Conservation (phyloP, 495 filamentous ascomycete species). For the Penicillium parvum region DNA sequence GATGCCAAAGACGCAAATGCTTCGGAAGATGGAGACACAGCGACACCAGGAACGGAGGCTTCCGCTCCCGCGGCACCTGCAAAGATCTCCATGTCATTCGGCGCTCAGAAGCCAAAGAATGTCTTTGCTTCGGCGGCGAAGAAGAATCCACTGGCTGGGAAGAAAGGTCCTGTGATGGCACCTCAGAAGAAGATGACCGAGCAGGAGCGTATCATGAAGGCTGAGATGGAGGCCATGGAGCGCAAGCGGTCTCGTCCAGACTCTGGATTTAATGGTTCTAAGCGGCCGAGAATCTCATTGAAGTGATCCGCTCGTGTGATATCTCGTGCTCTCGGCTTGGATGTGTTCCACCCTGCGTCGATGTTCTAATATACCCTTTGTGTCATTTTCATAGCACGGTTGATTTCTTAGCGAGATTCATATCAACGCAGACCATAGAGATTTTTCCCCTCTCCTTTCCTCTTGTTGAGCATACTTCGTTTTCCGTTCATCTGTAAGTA, state of each 20-base stretch:
- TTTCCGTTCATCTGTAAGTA: too few relatives aligned
- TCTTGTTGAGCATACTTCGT: too few relatives aligned
- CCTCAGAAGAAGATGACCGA: conserved; percentile 78
- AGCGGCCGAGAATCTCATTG: conserved; percentile 27
- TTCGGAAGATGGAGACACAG: conserved; percentile 15
- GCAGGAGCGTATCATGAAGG: conserved; percentile 87
- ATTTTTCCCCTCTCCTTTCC: too few relatives aligned
- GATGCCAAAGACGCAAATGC: conserved; percentile 10
- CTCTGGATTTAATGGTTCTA: conserved; percentile 31
- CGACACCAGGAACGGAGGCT: conserved; percentile 23
- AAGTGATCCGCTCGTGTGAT: not conserved
- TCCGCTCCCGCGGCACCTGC: conserved; percentile 24
- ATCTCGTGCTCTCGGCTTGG: too few relatives aligned
- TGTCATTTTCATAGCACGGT: too few relatives aligned
- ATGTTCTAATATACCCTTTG: too few relatives aligned
- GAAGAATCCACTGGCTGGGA: conserved; percentile 62
- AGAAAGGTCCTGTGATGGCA: conserved; percentile 55
- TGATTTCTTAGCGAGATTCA: too few relatives aligned
- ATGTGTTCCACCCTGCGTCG: too few relatives aligned
- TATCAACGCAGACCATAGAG: too few relatives aligned
- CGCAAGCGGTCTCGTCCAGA: conserved; percentile 51
- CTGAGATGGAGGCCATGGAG: conserved; percentile 67
- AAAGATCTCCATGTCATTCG: conserved; percentile 57
- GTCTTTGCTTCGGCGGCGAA: conserved; percentile 65
- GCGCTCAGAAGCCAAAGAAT: conserved; percentile 66